phyloP scores from a whole-genome alignment of 306 rosid genomes.

The Quillaja saponaria region DNA sequence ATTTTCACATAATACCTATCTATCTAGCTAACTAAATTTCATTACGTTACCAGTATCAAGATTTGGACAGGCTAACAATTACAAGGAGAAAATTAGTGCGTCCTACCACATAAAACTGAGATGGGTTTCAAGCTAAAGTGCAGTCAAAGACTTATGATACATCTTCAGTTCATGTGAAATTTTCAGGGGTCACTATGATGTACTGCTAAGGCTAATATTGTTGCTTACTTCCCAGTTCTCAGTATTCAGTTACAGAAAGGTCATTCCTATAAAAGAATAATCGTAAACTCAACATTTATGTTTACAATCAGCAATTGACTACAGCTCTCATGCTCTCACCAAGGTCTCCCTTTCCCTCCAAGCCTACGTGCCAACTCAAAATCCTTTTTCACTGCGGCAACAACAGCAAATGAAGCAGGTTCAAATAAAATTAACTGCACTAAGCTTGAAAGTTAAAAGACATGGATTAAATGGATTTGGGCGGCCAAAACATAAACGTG shows the following conservation, averaged over 20 bases:
- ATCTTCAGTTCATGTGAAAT: too few relatives aligned
- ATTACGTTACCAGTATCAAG: too few relatives aligned
- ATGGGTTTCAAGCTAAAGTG: too few relatives aligned
- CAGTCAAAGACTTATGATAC: too few relatives aligned
- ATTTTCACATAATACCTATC: too few relatives aligned
- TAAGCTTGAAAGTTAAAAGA: background rate
- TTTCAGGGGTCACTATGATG: too few relatives aligned
- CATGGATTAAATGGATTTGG: background rate
- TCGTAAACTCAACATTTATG: constrained; percentile 8
- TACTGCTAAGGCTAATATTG: background rate
- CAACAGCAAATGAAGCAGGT: constrained; percentile 26
- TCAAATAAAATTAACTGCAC: background rate
- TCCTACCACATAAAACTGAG: too few relatives aligned
- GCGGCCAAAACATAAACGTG: background rate
- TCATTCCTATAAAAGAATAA: constrained; percentile 24
- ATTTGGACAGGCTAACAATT: too few relatives aligned
- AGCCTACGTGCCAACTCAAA: constrained; percentile 85
- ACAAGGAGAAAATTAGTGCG: too few relatives aligned
- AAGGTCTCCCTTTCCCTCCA: constrained; percentile 65
- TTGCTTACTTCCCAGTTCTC: constrained; percentile 25
- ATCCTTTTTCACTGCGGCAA: constrained; percentile 79
- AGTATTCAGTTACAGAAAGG: constrained; percentile 7
- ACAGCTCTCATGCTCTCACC: constrained; percentile 43
- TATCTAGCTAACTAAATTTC: too few relatives aligned
- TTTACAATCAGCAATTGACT: constrained; percentile 8